Base-by-base conservation (phyloP, 345 rosid species). In the Gynandropsis gynandra region DNA sequence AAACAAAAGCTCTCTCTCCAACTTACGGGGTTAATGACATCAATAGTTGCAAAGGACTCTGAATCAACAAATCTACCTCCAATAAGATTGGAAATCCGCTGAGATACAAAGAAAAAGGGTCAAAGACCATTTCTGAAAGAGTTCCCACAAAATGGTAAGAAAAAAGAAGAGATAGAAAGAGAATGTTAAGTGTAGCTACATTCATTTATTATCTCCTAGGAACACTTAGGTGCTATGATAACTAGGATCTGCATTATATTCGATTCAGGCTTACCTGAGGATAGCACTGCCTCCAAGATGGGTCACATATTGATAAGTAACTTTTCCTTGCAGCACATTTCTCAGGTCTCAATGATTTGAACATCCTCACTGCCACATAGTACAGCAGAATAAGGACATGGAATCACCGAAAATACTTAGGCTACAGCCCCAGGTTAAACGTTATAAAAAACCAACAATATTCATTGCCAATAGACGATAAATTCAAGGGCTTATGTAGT, bases 11-110 rank as follows among this genome's bases (percentile, higher is more conserved):
- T 17, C 50, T 33, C 19, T 52, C 33, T 33, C 18, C 15, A 16
- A 80, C 89, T 82, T 64, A 79, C 89, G 42, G 85, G 89, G 61
- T 82, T 75, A 62, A 79, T 63, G 42, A 82, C 85, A 56, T 82
- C 81, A 21, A 79, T 63, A 11, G 74, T 58, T 45, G 72, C 56
- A 64, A 54, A 63, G 6, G 85, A 69, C 59, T 63, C 72, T n/a
- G 89, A 82, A 65, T 82, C 81, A 51, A 77, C 67, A 47, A 79
- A 77, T 65, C 73, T 75, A 39, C 89, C 89, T 39, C 89, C 85
- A 42, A 82, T 77, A 43, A 82, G 72, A 71, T 82, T 82, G 58
- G 85, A 79, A 35, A 82, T 75, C 63, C 81, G 73, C 85, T 77
- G 80, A 53, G 35, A 65, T 46, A 36, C 31, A 68, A 37, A 36